phyloP scores from a whole-genome alignment of 495 filamentous ascomycete genomes.

The Thermochaetoides thermophila region DNA sequence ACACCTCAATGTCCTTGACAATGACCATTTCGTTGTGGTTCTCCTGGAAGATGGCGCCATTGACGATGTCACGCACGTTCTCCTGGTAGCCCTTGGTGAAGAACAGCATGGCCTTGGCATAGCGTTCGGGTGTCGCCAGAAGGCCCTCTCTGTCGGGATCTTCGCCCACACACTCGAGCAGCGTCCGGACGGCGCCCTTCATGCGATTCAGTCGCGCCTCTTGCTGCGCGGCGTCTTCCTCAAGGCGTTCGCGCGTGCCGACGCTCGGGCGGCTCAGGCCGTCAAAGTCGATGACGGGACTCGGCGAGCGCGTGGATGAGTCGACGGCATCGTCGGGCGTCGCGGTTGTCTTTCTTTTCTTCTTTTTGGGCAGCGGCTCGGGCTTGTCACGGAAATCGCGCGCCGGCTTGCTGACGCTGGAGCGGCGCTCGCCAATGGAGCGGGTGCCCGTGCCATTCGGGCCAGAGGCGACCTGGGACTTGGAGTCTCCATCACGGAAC shows the following conservation, averaged over 20 bases:
- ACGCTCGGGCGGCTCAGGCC: constrained; percentile 57
- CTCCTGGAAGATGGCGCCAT: constrained; percentile 91
- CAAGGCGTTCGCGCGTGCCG: constrained; percentile 66
- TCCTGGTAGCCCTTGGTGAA: constrained; percentile 99
- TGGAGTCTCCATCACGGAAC: constrained; percentile 1
- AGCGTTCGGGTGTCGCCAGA: constrained; percentile 71
- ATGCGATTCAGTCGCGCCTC: constrained; percentile 59
- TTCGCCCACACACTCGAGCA: constrained; percentile 91
- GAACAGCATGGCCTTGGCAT: constrained; percentile 93
- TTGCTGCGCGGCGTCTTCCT: constrained; percentile 62
- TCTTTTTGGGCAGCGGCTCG: constrained; percentile 25
- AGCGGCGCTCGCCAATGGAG: constrained; percentile 22
- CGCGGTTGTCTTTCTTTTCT: constrained; percentile 17
- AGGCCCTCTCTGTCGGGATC: constrained; percentile 87
- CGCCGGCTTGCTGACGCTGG: constrained; percentile 49
- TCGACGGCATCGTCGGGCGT: constrained; percentile 8
- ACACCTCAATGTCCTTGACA: constrained; percentile 94
- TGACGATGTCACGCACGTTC: constrained; percentile 84
- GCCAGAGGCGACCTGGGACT: constrained; percentile 5
- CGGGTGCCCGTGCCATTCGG: constrained; percentile 14
- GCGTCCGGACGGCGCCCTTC: constrained; percentile 71
- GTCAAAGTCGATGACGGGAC: constrained; percentile 61
- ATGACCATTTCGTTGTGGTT: constrained; percentile 95
- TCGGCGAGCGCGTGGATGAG: constrained; percentile 29
- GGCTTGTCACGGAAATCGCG: constrained; percentile 62